These are phyloP conservation scores for Trichomonas gallinae DNA, from an alignment of 208 protist genomes.

Conservation along the genomic window DNA sequence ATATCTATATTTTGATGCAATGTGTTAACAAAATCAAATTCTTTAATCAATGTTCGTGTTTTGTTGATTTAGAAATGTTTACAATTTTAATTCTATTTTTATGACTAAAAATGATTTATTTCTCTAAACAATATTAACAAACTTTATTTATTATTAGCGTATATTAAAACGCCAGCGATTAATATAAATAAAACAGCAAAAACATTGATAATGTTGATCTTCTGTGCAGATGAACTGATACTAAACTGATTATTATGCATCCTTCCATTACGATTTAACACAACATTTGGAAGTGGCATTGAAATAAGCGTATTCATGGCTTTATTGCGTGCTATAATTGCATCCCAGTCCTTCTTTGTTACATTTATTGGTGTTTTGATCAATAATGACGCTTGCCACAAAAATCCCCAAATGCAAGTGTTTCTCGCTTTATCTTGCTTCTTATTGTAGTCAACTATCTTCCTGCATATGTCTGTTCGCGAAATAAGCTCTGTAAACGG, in stretches of 20 bases:
- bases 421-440: not conserved
- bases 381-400: not conserved
- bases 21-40: too few relatives aligned
- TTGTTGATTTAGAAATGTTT: too few relatives aligned
- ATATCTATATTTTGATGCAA: too few relatives aligned
- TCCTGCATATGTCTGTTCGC: not conserved
- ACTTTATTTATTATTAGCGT: not conserved
- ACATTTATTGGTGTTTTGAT: not conserved
- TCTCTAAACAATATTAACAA: too few relatives aligned
- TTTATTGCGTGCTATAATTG: not conserved
- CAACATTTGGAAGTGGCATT: not conserved
- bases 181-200: not conserved
- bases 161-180: not conserved
- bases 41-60: too few relatives aligned
- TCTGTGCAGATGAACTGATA: not conserved
- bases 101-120: too few relatives aligned
- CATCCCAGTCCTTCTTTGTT: not conserved
- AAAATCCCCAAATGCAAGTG: not conserved
- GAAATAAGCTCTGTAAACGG: not conserved
- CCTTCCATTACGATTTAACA: not conserved
- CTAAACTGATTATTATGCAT: not conserved
- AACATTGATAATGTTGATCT: not conserved
- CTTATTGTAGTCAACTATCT: not conserved
- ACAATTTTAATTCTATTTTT: too few relatives aligned
- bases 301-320: not conserved